Evolutionary conservation across 148 eudicot species (phyloP), one percentile per base, ranked within the genome.

Genomic region (Beta vulgaris): DNA sequence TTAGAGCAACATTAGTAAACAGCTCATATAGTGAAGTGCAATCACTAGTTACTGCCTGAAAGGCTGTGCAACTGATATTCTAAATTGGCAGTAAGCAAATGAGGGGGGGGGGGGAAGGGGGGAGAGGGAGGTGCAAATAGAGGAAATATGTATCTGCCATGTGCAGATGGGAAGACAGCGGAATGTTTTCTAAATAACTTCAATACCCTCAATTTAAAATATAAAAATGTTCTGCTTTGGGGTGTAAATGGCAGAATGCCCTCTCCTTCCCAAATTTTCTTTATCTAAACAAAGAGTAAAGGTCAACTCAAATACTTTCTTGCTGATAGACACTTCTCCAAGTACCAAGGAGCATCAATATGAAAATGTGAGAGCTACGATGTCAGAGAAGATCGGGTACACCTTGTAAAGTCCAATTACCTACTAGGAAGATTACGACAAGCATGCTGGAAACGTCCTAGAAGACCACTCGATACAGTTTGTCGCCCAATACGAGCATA

Each of bases 401-500:
- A 54, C 2, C 12, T 14, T 73, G 54, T n/a, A 51, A 49, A 36
- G 57, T 63, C 40, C 48, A 51, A 59, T 71, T 81, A 89, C 92
- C 92, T 89, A 81, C 92, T 89, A 49, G 92, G 92, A 78, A 89
- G 90, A 73, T 84, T 81, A 6, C 71, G 77, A 74, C 81, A 83
- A 63, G 87, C 78, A 76, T 74, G 81, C 74, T 78, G 88, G 39
- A 84, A 40, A 25, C 75, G 76, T 61, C 90, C 92, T 35, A 89
- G 64, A 31, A 78, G 21, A 32, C 92, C 88, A 59, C 57, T 63
- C 28, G 87, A 85, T 35, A 75, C 66, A 39, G 86, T 80, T 69
- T 85, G 88, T 67, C 81, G 62, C 43, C 90, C 90, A 67, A 89
- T 78, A 42, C 92, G 92, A 80, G 80, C 90, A 84, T 89, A 89